Evolutionary conservation across 495 filamentous ascomycete species (phyloP), one percentile per base, ranked within the genome.

Genomic region (Pseudomonodictys pantanalensis): DNA sequence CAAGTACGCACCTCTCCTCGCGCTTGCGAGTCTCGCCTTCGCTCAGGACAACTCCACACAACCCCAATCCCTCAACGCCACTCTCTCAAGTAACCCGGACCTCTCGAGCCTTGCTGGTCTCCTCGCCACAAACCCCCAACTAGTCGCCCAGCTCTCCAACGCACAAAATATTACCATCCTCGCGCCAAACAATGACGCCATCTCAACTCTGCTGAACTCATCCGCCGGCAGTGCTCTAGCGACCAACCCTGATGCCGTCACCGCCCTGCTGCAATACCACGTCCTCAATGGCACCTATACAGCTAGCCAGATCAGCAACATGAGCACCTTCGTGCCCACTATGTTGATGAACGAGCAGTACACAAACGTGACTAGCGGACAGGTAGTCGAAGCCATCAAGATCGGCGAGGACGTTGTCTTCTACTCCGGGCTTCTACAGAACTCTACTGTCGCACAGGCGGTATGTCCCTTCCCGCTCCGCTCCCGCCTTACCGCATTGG

Each of bases 241-340:
- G 23, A 62, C 68, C 3, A 70, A 81, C 44, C 59, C 75, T 2
- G 69, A 66, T 9, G 63, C 65, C 15, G 46, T 74, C 20, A 11
- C 68, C 20, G 81, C 81, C 18, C 65, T 88, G 23, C 71, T 90
- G 20, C 67, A 67, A 52, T 90, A 90, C 67, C 86, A 90, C 69
- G 77, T 89, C 43, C 72, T 90, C 15, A 77, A 81, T 45, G 86
- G 85, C 5, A 75, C 72, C 2, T 76, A 78, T 50, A 33, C 33
- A 39, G 73, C 72, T 12, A 66, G 73, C 0, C 66, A 73, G 22
- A 74, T 78, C 49, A 69, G 61, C 7, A 68, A 73, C 18, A 76
- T 72, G 10, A 73, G 78, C 0, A 60, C 62, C 2, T 86, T 86
- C 60, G 66, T 83, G 15, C 81, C 78, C 5, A 87, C 84, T 0